Percentiles rank a stretch among this genome's conserved stretches.
Evolutionary conservation across 352 stramenopile species (phyloP).

Genomic region (Phytophthora tubulina): DNA sequence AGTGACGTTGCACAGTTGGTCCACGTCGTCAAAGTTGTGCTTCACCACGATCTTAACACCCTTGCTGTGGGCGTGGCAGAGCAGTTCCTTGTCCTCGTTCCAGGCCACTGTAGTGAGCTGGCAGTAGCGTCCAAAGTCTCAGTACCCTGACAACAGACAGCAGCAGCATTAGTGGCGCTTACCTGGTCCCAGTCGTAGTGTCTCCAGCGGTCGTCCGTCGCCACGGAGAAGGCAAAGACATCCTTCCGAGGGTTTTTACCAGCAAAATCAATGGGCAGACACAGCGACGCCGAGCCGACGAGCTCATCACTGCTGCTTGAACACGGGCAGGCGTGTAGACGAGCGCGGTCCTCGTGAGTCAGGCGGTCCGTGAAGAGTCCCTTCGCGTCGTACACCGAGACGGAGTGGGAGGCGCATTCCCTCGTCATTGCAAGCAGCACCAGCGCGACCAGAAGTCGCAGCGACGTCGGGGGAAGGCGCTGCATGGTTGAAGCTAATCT

Average conservation of each 20-base stretch:
- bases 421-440: constrained; percentile 26
- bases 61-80: constrained; percentile 83
- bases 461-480: neutral
- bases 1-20: constrained; percentile 63
- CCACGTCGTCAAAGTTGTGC: constrained; percentile 82
- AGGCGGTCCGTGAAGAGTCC: constrained; percentile 28
- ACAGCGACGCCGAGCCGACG: constrained; percentile 42
- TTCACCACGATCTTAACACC: constrained; percentile 83
- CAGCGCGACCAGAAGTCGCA: constrained; percentile 14
- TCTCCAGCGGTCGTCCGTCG: constrained; percentile 70
- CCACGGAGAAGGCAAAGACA: constrained; percentile 84
- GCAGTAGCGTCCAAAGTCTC: neutral
- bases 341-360: constrained; percentile 42
- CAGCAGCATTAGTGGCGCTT: constrained; percentile 1
- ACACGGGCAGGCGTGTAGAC: constrained; percentile 65
- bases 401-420: constrained; percentile 6
- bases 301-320: constrained; percentile 20
- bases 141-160: constrained; percentile 3
- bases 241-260: constrained; percentile 49
- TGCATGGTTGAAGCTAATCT: constrained; percentile 20
- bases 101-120: constrained; percentile 85
- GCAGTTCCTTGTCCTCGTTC: constrained; percentile 84
- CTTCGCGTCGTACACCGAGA: constrained; percentile 34
- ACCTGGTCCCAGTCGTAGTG: constrained; percentile 83
- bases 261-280: constrained; percentile 59